phyloP scores from a whole-genome alignment of 2,329 filamentous ascomycete species.

The Diaporthe longicolla region DNA sequence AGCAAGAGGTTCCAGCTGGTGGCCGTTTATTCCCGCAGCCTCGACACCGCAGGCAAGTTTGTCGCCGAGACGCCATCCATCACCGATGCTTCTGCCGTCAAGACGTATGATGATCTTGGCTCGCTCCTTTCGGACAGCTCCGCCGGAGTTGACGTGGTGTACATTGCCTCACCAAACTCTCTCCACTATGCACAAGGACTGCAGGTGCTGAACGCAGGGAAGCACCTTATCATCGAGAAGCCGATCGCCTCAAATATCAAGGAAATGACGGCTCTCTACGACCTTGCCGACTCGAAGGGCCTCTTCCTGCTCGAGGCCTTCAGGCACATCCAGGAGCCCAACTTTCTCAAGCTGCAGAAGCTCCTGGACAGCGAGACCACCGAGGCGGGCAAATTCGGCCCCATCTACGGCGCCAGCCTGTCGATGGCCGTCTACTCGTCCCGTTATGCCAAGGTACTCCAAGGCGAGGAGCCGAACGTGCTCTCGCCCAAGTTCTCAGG shows the following conservation, averaged over 20 bases:
- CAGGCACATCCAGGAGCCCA: conserved; percentile 41
- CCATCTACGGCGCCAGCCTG: conserved; percentile 38
- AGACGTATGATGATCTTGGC: conserved; percentile 41
- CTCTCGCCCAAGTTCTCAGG: conserved; percentile 41
- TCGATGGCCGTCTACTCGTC: conserved; percentile 40
- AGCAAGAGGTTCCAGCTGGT: conserved; percentile 39
- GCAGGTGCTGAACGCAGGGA: conserved; percentile 63
- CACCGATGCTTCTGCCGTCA: conserved; percentile 34
- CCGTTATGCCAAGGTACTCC: conserved; percentile 39
- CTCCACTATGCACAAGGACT: conserved; percentile 61
- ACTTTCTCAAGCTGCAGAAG: conserved; percentile 38
- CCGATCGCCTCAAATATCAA: conserved; percentile 65
- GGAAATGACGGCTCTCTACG: conserved; percentile 62
- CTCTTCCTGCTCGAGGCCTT: conserved; percentile 43
- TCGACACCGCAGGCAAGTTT: conserved; percentile 39
- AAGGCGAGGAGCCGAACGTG: conserved; percentile 42
- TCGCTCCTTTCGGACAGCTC: conserved; percentile 43
- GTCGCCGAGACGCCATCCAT: conserved; percentile 38
- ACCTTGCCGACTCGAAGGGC: conserved; percentile 50
- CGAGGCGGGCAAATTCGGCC: conserved; percentile 38
- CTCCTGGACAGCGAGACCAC: conserved; percentile 36
- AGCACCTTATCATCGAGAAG: conserved; percentile 69
- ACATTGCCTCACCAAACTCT: conserved; percentile 63
- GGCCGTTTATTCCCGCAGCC: conserved; percentile 40
- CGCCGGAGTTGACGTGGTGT: conserved; percentile 53